Conservation (phyloP, 345 rosid genomes). For the Lepidium africanum region DNA sequence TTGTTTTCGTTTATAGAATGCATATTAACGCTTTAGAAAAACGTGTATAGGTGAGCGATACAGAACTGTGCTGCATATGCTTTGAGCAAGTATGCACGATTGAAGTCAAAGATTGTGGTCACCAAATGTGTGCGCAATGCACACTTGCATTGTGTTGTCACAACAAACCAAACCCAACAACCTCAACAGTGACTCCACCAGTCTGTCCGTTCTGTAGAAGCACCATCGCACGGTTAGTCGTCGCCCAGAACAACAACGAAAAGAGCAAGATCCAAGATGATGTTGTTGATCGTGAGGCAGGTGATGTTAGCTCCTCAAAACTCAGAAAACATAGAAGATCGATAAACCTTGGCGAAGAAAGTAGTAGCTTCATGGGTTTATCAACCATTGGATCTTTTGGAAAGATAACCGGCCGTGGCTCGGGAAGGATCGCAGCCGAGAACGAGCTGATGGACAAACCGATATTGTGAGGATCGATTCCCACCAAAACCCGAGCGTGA, state of each 20-base stretch:
- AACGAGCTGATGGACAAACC: constrained; percentile 58
- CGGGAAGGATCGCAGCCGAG: constrained; percentile 64
- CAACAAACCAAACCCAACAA: constrained; percentile 94
- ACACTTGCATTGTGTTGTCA: constrained; percentile 95
- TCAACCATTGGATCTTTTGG: constrained; percentile 59
- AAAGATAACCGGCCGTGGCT: constrained; percentile 60
- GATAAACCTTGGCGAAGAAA: constrained; percentile 69
- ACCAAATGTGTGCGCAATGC: constrained; percentile 99
- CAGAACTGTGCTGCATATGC: constrained; percentile 90
- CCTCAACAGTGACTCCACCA: constrained; percentile 52
- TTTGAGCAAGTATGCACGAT: constrained; percentile 94
- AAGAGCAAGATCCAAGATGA: constrained; percentile 38
- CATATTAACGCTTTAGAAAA: neutral
- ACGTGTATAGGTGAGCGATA: constrained; percentile 58
- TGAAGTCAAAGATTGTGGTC: constrained; percentile 87
- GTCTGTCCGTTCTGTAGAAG: constrained; percentile 98
- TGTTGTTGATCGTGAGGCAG: constrained; percentile 37
- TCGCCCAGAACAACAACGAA: constrained; percentile 48
- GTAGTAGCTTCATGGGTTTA: constrained; percentile 91
- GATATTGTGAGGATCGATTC: constrained; percentile 4
- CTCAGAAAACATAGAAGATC: constrained; percentile 61
- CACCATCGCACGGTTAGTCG: constrained; percentile 52
- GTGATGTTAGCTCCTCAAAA: constrained; percentile 54
- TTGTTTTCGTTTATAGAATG: neutral
- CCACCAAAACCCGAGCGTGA: neutral